Evolutionary conservation across 257 asterid species (phyloP).

Genomic region (Primulina tabacum): DNA sequence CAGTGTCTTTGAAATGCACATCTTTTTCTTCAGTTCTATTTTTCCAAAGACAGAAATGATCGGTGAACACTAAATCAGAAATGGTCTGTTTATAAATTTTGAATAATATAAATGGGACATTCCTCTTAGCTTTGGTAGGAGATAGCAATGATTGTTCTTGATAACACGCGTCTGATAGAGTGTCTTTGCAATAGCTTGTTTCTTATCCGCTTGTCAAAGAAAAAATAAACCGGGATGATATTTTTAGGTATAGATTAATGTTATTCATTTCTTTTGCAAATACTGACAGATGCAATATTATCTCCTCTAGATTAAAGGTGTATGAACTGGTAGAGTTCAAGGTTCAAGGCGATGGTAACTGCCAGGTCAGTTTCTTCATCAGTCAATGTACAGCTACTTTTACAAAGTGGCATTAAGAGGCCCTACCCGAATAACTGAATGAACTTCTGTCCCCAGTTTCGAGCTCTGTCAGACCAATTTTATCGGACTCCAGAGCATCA

Average conservation of each 20-base stretch:
- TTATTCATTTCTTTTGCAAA: constrained; percentile 5
- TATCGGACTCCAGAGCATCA: constrained; percentile 93
- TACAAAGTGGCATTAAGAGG: background rate
- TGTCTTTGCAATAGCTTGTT: constrained; percentile 15
- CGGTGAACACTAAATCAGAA: constrained; percentile 3
- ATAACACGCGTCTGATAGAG: background rate
- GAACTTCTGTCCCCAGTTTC: constrained; percentile 49
- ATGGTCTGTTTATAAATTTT: background rate
- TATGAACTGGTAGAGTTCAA: constrained; percentile 81
- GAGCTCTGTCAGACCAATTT: constrained; percentile 92
- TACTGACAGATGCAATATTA: constrained; percentile 24
- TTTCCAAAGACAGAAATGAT: constrained; percentile 4
- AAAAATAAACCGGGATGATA: constrained; percentile 13
- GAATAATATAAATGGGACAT: background rate
- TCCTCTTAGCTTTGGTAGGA: constrained; percentile 16
- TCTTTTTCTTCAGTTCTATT: background rate
- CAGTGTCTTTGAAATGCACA: background rate
- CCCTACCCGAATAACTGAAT: constrained; percentile 15
- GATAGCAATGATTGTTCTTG: constrained; percentile 13
- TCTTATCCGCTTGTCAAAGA: constrained; percentile 8
- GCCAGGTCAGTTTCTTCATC: constrained; percentile 62
- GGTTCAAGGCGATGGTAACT: constrained; percentile 95
- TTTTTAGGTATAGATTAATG: background rate
- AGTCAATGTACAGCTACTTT: constrained; percentile 13
- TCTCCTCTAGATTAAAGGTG: constrained; percentile 63